Evolutionary conservation across 257 asterid species (phyloP).

Genomic region (Salvia splendens): DNA sequence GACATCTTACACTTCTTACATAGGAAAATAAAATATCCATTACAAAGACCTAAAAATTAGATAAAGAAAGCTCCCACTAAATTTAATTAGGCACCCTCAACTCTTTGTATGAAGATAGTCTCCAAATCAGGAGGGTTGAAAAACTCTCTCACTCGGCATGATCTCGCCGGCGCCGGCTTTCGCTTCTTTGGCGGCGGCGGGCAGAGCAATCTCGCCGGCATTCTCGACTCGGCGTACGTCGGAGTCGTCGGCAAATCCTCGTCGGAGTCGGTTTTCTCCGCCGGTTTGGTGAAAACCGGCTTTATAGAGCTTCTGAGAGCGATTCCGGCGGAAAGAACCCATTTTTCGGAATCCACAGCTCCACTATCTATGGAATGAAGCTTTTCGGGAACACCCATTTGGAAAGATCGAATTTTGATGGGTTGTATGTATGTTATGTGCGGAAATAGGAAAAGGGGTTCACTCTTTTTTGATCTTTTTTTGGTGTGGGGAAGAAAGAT

Average conservation of each 20-base stretch:
- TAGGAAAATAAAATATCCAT: constrained; percentile 1
- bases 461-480: not conserved
- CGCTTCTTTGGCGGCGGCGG: constrained; percentile 55
- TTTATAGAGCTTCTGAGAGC: constrained; percentile 36
- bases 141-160: constrained; percentile 42
- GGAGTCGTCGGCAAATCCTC: constrained; percentile 46
- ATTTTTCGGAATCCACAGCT: constrained; percentile 34
- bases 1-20: constrained; percentile 26
- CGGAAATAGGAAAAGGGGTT: constrained; percentile 17
- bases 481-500: constrained; percentile 35
- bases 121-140: constrained; percentile 54
- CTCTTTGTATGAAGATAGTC: constrained; percentile 37
- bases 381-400: constrained; percentile 43
- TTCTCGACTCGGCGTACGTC: constrained; percentile 43
- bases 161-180: constrained; percentile 36
- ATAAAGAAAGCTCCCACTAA: no score
- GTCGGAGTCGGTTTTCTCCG: constrained; percentile 25
- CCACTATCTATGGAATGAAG: constrained; percentile 31
- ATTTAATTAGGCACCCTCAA: constrained; percentile 9
- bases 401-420: constrained; percentile 19
- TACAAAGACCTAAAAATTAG: not conserved
- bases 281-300: constrained; percentile 39
- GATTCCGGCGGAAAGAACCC: constrained; percentile 38
- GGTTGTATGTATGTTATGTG: constrained; percentile 24
- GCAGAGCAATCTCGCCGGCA: constrained; percentile 33